phyloP scores from a whole-genome alignment of 257 asterid species.

The Eucommia ulmoides region DNA sequence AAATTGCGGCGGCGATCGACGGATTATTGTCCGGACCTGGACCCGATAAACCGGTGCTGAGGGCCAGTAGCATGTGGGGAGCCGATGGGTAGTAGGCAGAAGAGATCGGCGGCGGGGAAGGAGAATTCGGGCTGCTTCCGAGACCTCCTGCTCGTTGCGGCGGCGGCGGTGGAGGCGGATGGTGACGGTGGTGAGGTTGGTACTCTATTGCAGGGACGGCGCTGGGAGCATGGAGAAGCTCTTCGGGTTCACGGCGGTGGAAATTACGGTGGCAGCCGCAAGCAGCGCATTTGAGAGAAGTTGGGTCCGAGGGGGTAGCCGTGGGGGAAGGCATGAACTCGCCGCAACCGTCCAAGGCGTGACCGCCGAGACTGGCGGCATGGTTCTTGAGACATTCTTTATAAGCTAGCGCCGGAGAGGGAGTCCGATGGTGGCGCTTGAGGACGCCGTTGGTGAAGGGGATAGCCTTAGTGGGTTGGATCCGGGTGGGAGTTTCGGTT shows the following conservation, averaged over 20 bases:
- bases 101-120: slow-evolving; percentile 94
- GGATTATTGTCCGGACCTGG: slow-evolving; percentile 33
- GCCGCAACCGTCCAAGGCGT: slow-evolving; percentile 96
- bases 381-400: slow-evolving; percentile 88
- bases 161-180: slow-evolving; percentile 16
- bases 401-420: slow-evolving; percentile 46
- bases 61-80: slow-evolving; percentile 79
- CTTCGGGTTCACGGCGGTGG: slow-evolving; percentile 95
- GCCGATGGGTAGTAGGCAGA: slow-evolving; percentile 81
- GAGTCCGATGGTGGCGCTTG: slow-evolving; percentile 3
- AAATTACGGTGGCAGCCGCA: slow-evolving; percentile 97
- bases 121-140: slow-evolving; percentile 59
- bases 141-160: slow-evolving; percentile 15
- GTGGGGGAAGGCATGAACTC: slow-evolving; percentile 85
- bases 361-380: slow-evolving; percentile 78
- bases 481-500: not conserved
- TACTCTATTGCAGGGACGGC: slow-evolving; percentile 89
- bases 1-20: too few species aligned
- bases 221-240: slow-evolving; percentile 26
- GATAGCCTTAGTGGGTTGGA: not conserved
- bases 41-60: slow-evolving; percentile 44
- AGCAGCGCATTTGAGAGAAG: slow-evolving; percentile 91
- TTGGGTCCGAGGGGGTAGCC: slow-evolving; percentile 55
- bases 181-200: slow-evolving; percentile 27
- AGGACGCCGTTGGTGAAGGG: not conserved